Conservation (phyloP, 2,329 filamentous ascomycete genomes). For the Blastomyces gilchristii region DNA sequence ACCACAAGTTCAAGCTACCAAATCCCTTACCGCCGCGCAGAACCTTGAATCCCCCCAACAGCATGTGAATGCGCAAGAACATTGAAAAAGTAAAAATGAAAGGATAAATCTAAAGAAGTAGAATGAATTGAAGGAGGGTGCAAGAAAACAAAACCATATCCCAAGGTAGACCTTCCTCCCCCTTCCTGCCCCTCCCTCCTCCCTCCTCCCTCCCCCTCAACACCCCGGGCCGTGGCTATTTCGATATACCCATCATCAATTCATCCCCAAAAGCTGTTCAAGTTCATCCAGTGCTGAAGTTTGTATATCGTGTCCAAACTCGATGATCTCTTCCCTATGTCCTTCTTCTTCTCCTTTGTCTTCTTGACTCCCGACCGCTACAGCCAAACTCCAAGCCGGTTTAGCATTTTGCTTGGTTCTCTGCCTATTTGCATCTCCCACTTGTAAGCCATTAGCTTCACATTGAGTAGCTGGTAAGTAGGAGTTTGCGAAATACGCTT, state of each 20-base stretch:
- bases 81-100: neutral
- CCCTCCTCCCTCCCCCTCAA: too few relatives aligned
- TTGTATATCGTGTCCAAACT: slow-evolving; percentile 10
- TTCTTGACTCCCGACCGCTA: neutral
- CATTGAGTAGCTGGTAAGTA: neutral
- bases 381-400: neutral
- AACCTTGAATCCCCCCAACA: neutral
- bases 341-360: neutral
- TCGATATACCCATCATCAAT: neutral
- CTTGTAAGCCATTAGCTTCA: neutral
- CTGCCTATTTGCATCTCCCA: neutral
- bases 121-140: neutral
- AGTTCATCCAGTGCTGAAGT: slow-evolving; percentile 14
- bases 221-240: neutral
- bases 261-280: slow-evolving; percentile 9
- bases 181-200: too few relatives aligned
- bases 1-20: neutral
- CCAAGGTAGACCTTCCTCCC: neutral
- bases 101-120: neutral
- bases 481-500: neutral
- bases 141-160: neutral
- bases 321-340: neutral
- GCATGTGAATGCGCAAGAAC: neutral
- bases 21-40: neutral
- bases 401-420: neutral